Evolutionary conservation across 257 asterid species (phyloP).

Genomic region (Gentiana dahurica): DNA sequence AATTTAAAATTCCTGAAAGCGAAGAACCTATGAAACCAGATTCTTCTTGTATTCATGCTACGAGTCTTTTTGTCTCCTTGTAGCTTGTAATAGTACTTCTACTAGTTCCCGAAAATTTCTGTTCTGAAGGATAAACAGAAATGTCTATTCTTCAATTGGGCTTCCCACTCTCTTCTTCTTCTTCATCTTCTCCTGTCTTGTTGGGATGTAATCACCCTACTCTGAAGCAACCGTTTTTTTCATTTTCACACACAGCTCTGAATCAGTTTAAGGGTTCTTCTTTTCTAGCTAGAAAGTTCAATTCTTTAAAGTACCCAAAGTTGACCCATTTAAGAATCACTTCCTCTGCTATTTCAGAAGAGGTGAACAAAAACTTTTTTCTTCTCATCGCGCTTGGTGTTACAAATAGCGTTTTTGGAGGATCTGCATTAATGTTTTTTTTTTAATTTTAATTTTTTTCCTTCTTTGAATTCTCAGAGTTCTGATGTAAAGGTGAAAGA

Average conservation of each 20-base stretch:
- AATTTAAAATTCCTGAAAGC: not conserved
- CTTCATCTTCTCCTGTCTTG: conserved; percentile 21
- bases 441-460: not conserved
- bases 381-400: not conserved
- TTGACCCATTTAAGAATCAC: conserved; percentile 20
- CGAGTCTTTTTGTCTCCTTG: not conserved
- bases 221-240: conserved; percentile 17
- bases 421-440: conserved; percentile 2
- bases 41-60: not conserved
- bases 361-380: conserved; percentile 16
- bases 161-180: conserved; percentile 19
- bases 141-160: conserved; percentile 47
- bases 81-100: too few relatives aligned
- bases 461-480: conserved; percentile 22
- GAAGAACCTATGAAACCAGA: not conserved
- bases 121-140: not conserved
- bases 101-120: not conserved
- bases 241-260: conserved; percentile 9
- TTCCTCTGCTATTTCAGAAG: conserved; percentile 38
- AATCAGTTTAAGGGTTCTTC: conserved; percentile 17
- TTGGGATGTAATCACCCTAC: conserved; percentile 14
- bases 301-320: conserved; percentile 24
- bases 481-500: conserved; percentile 53
- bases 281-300: conserved; percentile 10
- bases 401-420: conserved; percentile 2